Base-by-base conservation (phyloP, 2,329 filamentous ascomycete species). In the Rhytidhysteron rufulum region DNA sequence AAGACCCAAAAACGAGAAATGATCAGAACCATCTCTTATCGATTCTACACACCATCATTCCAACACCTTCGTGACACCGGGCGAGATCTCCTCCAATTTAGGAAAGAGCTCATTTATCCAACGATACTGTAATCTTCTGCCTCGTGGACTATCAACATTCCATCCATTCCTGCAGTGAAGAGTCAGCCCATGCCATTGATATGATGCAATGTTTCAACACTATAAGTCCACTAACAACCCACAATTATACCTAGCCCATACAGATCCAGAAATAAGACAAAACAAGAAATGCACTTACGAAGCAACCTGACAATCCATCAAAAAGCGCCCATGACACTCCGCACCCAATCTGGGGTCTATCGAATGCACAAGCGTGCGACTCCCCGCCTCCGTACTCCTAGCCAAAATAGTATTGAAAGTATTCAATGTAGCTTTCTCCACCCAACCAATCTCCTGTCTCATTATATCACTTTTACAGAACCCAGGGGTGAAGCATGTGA, bases 401-500 rank as follows among this genome's bases (percentile, higher is more conserved):
- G 41, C 51, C n/a, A 59, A 17, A 6, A 55, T 3, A 1, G 19
- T 19, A 11, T 31, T 20, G 15, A 42, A 13, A 11, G 47, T 27
- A 11, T n/a, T 11, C 4, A 29, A 18, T 13, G 51, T 37, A 3
- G 39, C 11, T 2, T 27, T 15, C 3, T 24, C 8, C 4, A 49
- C 8, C 45, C 41, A 44, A 2, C 16, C 10, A 6, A 39, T 40
- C 8, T 50, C 47, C 24, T 63, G 53, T 11, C 57, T 45, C 35
- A 58, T 47, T 5, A 63, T 36, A 29, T 56, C 46, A 31, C 46
- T 55, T 21, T 46, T 41, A 46, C 59, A 62, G 1, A 45, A 39
- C 5, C 61, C 61, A 1, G 60, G 59, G 2, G 50, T 62, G 11
- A 57, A 27, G 36, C 41, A 41, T 13, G 49, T 54, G 41, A 63